Conservation (phyloP, 495 filamentous ascomycete species). For the Collariella sp. region DNA sequence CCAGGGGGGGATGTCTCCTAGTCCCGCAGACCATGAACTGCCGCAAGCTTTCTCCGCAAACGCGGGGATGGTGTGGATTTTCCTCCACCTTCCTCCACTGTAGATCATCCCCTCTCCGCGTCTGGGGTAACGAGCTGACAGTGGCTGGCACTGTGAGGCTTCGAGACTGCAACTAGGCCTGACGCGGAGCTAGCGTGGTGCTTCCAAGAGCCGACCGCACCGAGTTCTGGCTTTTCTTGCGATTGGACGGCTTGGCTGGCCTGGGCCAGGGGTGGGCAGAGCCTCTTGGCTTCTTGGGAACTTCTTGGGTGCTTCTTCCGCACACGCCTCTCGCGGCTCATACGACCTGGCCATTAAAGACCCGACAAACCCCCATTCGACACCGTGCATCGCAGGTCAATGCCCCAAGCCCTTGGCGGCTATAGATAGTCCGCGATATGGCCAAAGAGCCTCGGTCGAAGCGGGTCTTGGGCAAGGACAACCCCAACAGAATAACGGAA, state of each 20-base stretch:
- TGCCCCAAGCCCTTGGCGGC: neutral
- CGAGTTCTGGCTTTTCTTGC: constrained; percentile 13
- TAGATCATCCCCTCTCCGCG: neutral
- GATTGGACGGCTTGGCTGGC: constrained; percentile 8
- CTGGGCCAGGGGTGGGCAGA: neutral
- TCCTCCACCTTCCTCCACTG: neutral
- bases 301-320: too few species aligned
- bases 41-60: constrained; percentile 2
- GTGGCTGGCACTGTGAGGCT: too few species aligned
- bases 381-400: neutral
- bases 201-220: neutral
- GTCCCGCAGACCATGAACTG: neutral
- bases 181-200: neutral
- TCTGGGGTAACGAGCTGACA: neutral
- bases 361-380: neutral
- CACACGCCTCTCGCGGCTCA: too few species aligned
- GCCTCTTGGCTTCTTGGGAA: neutral
- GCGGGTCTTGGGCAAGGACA: neutral
- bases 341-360: neutral
- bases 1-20: too few species aligned
- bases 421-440: neutral
- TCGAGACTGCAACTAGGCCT: neutral
- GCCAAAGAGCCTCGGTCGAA: neutral
- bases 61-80: neutral
- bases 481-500: too few species aligned